Evolutionary conservation across 1,284 basidiomycete genomes (phyloP), one percentile per base, ranked within the genome.

Genomic region (Sparassis latifolia): DNA sequence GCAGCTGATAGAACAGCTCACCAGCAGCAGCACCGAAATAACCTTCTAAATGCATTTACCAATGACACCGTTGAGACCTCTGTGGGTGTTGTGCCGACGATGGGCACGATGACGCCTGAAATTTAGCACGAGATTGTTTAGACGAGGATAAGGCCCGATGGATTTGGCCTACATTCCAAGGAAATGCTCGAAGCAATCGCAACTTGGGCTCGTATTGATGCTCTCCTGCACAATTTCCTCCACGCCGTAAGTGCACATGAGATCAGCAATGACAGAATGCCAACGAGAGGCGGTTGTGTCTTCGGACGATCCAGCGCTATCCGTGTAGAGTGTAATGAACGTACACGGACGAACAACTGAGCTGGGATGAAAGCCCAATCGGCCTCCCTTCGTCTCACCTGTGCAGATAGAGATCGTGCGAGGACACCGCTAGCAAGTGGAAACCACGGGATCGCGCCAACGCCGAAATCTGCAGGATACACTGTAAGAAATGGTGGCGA

Each of bases 81-180:
- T 6, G 79, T 59, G 43, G 66, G 75, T 4, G 75, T 80, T 4
- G 73, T 74, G 1, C 79, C 79, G 10, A 80, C 69, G 56, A 81
- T 78, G 2, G 78, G 79, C 5, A 77, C 77, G 27, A 73, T 68
- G 9, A 80, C 73, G 20, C 20, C 20, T 20, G 40, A 62, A 72
- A 20, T 20, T 20, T 20, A 43, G 33, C 7, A 6, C 20, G 20
- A 20, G 20, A 20, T 20, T 20, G 20, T 20, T 20, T 20, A 20
- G 20, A 20, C 20, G 20, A 20, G 20, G 20, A 20, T 20, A 20
- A 20, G 20, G 20, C 20, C 20, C 20, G 20, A 20, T 20, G 20
- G 20, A 20, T 20, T 20, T 20, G 20, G 20, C 20, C 20, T 20
- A 10, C 40, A 9, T 2, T 45, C 46, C 50, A 56, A 58, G 10